These are phyloP conservation scores for Megacollybia platyphylla DNA, from an alignment of 1,284 basidiomycete genomes.

Conservation along the genomic window DNA sequence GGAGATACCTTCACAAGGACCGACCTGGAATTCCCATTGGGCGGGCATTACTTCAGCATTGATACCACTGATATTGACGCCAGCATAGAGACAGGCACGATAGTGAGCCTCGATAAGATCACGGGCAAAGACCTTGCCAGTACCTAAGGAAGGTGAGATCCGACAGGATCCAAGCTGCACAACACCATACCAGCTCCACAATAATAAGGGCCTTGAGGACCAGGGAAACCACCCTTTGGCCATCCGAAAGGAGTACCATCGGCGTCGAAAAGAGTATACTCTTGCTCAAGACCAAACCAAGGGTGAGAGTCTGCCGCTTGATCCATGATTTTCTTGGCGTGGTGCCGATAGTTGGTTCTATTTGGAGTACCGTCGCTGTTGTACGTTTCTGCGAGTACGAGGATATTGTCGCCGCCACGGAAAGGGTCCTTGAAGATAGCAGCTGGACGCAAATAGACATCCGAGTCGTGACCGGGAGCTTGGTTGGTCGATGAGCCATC, in stretches of 20 bases:
- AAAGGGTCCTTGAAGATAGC: conserved; percentile 99
- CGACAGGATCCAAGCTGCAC: conserved; percentile 79
- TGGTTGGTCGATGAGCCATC: conserved; percentile 97
- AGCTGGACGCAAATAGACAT: conserved; percentile 95
- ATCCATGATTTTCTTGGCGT: conserved; percentile 89
- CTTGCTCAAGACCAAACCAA: conserved; percentile 99
- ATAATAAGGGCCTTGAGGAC: conserved; percentile 99
- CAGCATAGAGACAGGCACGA: conserved; percentile 92
- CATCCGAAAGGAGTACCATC: conserved; percentile 91
- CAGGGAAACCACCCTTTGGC: conserved; percentile 99
- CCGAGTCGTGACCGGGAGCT: conserved; percentile 90
- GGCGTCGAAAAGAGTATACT: conserved; percentile 95
- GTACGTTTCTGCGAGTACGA: conserved; percentile 95
- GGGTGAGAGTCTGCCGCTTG: conserved; percentile 71
- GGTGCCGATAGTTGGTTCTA: conserved; percentile 90
- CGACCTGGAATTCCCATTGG: conserved; percentile 99
- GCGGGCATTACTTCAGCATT: conserved; percentile 99
- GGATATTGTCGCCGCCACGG: conserved; percentile 96
- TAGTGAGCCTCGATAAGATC: conserved; percentile 99
- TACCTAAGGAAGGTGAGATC: conserved; percentile 34
- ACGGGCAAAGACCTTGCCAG: conserved; percentile 96
- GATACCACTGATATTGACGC: conserved; percentile 98
- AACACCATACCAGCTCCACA: conserved; percentile 91
- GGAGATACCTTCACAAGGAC: conserved; percentile 92
- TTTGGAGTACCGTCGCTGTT: conserved; percentile 99